phyloP scores from a whole-genome alignment of 164 flowering plant genomes.

The Piper longum region DNA sequence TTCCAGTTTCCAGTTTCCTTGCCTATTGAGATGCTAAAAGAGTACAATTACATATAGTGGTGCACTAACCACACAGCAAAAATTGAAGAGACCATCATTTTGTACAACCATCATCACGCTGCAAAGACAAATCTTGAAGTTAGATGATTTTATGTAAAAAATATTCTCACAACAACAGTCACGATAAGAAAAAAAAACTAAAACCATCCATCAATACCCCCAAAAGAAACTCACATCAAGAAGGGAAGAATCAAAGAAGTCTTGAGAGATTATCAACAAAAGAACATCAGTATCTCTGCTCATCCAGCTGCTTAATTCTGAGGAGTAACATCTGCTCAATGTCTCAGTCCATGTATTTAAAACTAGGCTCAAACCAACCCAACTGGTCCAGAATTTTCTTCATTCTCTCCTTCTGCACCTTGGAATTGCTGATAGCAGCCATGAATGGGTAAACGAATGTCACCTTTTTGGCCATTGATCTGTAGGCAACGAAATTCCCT shows the following conservation, averaged over 20 bases:
- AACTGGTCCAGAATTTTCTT: conserved; percentile 48
- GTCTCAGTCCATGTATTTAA: conserved; percentile 46
- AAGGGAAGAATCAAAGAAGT: background rate
- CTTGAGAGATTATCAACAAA: background rate
- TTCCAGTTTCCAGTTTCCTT: too few species aligned
- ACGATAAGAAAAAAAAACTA: too few species aligned
- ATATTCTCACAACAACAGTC: background rate
- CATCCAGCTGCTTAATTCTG: background rate
- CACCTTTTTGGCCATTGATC: conserved; percentile 76
- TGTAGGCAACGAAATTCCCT: conserved; percentile 61
- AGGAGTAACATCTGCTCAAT: background rate
- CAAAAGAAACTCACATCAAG: background rate
- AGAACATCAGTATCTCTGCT: background rate
- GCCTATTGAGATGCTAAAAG: background rate
- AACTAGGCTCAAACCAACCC: conserved; percentile 84
- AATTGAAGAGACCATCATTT: background rate
- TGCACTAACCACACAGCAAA: too few species aligned
- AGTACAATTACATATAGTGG: background rate
- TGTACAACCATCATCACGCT: background rate
- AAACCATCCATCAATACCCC: background rate
- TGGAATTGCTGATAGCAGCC: conserved; percentile 85
- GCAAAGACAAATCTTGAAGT: too few species aligned
- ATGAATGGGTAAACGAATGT: conserved; percentile 87
- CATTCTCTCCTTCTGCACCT: conserved; percentile 79
- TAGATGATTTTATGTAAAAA: too few species aligned